Conservation (phyloP, 768 basidiomycete genomes). For the Leucocoprinus sp. region DNA sequence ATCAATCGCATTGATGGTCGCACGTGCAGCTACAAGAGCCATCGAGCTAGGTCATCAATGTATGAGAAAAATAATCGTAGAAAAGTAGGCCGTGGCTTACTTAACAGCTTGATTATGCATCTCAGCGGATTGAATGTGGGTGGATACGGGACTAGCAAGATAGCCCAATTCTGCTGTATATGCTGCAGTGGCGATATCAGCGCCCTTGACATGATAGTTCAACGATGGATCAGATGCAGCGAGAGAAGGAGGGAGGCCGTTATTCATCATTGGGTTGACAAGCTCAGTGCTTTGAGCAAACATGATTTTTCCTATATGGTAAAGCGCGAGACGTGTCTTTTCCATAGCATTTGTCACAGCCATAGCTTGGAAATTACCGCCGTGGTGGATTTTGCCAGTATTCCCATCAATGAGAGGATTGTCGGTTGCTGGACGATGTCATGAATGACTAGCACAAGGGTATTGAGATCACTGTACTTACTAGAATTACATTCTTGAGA, state of each 20-base stretch:
- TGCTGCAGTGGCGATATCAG: constrained; percentile 77
- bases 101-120: constrained; percentile 85
- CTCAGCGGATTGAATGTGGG: constrained; percentile 76
- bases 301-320: constrained; percentile 63
- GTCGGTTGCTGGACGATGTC: constrained; percentile 51
- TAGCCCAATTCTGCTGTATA: constrained; percentile 74
- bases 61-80: background rate
- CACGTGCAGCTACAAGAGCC: constrained; percentile 68
- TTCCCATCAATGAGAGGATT: constrained; percentile 73
- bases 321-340: constrained; percentile 66
- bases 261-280: constrained; percentile 74
- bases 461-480: constrained; percentile 25
- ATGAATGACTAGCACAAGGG: constrained; percentile 4
- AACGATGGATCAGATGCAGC: constrained; percentile 68
- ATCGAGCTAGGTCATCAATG: constrained; percentile 28
- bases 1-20: constrained; percentile 62
- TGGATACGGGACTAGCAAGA: constrained; percentile 70
- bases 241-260: constrained; percentile 66
- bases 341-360: constrained; percentile 77
- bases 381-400: constrained; percentile 59
- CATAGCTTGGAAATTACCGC: constrained; percentile 88
- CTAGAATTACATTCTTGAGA: constrained; percentile 75
- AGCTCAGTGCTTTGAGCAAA: constrained; percentile 70
- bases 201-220: constrained; percentile 71
- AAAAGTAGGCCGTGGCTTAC: constrained; percentile 29